A percentile compares a stretch with the other conserved stretches of the same genome.
phyloP scores from a whole-genome alignment of 805 yeast genomes.

The Priceomyces castillae region DNA sequence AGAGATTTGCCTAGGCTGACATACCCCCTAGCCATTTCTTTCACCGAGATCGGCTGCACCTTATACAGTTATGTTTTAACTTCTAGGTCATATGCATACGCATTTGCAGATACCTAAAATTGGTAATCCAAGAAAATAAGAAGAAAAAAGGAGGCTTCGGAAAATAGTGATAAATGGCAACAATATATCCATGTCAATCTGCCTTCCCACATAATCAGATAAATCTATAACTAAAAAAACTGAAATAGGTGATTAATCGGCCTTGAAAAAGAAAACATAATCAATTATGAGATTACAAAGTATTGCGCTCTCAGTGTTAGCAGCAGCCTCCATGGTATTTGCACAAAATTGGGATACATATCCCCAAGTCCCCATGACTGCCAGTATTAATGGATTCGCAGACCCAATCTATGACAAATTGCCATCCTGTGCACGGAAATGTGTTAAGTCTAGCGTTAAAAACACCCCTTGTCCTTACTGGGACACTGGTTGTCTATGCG shows the following conservation, averaged over 20 bases:
- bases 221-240: too few relatives aligned
- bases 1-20: background rate
- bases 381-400: slow-evolving; percentile 48
- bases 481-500: slow-evolving; percentile 52
- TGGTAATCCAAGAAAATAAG: background rate
- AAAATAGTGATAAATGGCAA: too few relatives aligned
- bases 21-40: background rate
- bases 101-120: background rate
- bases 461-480: slow-evolving; percentile 53
- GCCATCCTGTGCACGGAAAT: slow-evolving; percentile 43
- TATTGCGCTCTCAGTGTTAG: background rate
- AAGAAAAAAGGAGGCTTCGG: background rate
- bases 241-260: too few relatives aligned
- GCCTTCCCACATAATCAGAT: too few relatives aligned
- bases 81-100: background rate
- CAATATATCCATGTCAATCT: background rate
- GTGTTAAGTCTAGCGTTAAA: slow-evolving; percentile 35
- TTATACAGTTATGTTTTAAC: background rate
- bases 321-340: slow-evolving; percentile 9
- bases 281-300: background rate
- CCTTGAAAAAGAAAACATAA: too few relatives aligned
- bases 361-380: slow-evolving; percentile 47
- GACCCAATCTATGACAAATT: slow-evolving; percentile 38
- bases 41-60: background rate
- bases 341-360: slow-evolving; percentile 42